Evolutionary conservation across 306 rosid genomes (phyloP).

Genomic region (Cicer chorassanicum): DNA sequence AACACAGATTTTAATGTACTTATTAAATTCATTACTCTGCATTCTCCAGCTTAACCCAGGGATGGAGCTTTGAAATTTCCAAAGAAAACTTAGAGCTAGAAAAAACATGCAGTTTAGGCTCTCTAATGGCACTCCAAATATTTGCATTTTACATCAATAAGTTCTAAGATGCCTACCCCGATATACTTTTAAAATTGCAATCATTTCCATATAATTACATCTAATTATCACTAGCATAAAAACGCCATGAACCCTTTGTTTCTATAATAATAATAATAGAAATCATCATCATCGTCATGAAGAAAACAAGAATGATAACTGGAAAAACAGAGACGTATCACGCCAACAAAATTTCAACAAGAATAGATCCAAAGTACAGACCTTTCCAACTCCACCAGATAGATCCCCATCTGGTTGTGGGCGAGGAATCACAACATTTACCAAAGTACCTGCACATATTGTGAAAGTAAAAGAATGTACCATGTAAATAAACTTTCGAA

Average conservation of each 20-base stretch:
- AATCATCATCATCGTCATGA: neutral
- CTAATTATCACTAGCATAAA: neutral
- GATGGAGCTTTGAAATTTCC: neutral
- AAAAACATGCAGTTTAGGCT: neutral
- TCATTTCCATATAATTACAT: neutral
- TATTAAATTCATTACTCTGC: neutral
- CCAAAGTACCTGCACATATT: constrained; percentile 78
- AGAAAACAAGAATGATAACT: constrained; percentile 10
- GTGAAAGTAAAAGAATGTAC: constrained; percentile 20
- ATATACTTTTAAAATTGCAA: too few relatives aligned
- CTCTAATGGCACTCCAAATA: neutral
- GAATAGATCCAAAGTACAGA: constrained; percentile 32
- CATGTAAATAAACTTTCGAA: constrained; percentile 11
- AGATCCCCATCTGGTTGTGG: constrained; percentile 68
- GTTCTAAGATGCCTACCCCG: neutral
- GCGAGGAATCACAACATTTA: constrained; percentile 81
- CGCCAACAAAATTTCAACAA: neutral
- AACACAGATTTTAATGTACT: neutral
- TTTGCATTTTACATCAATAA: constrained; percentile 4
- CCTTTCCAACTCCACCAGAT: constrained; percentile 88
- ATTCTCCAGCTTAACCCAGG: neutral
- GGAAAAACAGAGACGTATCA: neutral
- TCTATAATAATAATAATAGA: neutral
- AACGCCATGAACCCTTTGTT: neutral
- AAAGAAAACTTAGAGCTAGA: neutral